A percentile compares a stretch with the other conserved stretches of the same genome.
Conservation (phyloP, 495 filamentous ascomycete genomes). For the Hyaloscypha finlandica region DNA sequence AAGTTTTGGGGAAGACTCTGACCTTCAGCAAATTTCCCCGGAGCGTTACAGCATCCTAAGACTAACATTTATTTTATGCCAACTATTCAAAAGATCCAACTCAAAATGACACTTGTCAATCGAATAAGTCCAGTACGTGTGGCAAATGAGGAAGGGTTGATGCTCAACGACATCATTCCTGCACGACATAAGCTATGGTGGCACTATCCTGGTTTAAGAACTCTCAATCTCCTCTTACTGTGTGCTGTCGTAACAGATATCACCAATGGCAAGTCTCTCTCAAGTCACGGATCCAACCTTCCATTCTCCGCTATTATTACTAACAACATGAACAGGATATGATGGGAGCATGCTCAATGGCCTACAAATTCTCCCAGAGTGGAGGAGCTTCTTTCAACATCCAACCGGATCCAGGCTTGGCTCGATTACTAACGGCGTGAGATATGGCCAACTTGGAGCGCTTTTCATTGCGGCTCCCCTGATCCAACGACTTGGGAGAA, state of each 20-base stretch:
- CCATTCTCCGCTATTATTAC: background rate
- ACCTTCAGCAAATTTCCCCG: background rate
- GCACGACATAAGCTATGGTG: slow-evolving; percentile 28
- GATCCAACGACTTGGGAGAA: slow-evolving; percentile 54
- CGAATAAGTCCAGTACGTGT: background rate
- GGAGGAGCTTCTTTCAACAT: slow-evolving; percentile 23
- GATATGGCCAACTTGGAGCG: slow-evolving; percentile 56
- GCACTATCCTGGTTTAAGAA: slow-evolving; percentile 24
- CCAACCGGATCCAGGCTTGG: slow-evolving; percentile 30
- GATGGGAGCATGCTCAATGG: slow-evolving; percentile 26
- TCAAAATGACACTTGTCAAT: background rate
- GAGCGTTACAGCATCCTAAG: background rate
- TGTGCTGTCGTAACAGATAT: slow-evolving; percentile 28
- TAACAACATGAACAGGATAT: slow-evolving; percentile 1
- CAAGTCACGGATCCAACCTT: background rate
- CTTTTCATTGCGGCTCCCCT: slow-evolving; percentile 58
- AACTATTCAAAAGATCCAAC: too few species aligned
- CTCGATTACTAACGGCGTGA: slow-evolving; percentile 50
- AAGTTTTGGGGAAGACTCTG: background rate
- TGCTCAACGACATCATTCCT: slow-evolving; percentile 22
- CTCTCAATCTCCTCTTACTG: slow-evolving; percentile 27
- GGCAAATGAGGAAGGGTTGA: slow-evolving; percentile 9
- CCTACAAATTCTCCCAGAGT: slow-evolving; percentile 14
- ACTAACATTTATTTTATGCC: background rate
- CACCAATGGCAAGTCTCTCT: slow-evolving; percentile 22